phyloP scores from a whole-genome alignment of 768 basidiomycete genomes.

The Pisolithus albus region DNA sequence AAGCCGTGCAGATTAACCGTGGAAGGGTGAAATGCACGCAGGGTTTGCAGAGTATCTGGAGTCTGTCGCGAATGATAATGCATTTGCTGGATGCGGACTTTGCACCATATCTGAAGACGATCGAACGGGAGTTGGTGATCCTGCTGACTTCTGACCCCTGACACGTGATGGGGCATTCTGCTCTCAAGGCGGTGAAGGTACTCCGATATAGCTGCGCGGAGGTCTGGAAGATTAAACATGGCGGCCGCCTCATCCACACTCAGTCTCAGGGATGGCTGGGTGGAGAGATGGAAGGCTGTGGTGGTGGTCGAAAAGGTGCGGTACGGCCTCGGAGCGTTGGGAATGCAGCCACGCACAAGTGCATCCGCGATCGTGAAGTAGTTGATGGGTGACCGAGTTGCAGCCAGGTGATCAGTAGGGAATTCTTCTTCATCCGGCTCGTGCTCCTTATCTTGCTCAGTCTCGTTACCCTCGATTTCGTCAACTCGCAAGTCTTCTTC shows the following conservation, averaged over 20 bases:
- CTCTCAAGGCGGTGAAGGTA: neutral
- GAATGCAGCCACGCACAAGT: neutral
- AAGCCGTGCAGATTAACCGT: no score
- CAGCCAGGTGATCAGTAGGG: neutral
- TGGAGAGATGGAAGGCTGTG: constrained; percentile 4
- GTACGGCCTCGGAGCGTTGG: neutral
- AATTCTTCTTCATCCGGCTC: neutral
- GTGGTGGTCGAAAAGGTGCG: neutral
- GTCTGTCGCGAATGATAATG: neutral
- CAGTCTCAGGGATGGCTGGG: neutral
- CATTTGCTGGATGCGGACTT: neutral
- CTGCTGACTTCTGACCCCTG: neutral
- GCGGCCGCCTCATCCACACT: neutral
- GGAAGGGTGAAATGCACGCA: no score
- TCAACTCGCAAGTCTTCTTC: neutral
- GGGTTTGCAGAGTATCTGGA: no score
- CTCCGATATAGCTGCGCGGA: neutral
- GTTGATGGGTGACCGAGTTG: neutral
- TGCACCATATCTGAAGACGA: neutral
- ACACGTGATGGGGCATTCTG: neutral
- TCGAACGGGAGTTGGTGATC: neutral
- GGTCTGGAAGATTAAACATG: neutral
- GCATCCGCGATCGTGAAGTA: neutral
- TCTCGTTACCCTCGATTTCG: neutral
- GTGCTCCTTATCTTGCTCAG: neutral